Conservation (phyloP, 148 eudicot genomes). For the Simmondsia chinensis region DNA sequence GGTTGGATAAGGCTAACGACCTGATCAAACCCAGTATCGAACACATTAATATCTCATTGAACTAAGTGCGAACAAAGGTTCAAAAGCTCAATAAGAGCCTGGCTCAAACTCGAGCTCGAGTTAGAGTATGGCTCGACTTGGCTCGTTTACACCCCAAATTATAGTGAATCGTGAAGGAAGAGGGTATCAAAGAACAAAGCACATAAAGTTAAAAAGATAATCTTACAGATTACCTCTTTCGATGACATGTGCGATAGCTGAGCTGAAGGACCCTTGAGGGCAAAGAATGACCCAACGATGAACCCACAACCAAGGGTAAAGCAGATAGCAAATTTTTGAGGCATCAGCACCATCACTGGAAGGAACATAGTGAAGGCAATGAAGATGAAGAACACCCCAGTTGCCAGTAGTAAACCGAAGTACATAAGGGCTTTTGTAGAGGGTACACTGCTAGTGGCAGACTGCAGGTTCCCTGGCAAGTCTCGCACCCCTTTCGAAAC, state of each 20-base stretch:
- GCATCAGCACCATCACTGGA: slow-evolving; percentile 90
- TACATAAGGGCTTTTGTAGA: slow-evolving; percentile 94
- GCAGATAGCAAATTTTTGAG: slow-evolving; percentile 94
- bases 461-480: slow-evolving; percentile 80
- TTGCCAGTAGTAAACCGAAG: slow-evolving; percentile 78
- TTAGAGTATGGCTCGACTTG: no score
- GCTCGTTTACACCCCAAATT: no score
- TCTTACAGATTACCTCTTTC: slow-evolving; percentile 46
- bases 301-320: slow-evolving; percentile 87
- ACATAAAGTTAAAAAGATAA: background rate
- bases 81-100: no score
- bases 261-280: slow-evolving; percentile 82
- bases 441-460: slow-evolving; percentile 83
- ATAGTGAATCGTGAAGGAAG: background rate
- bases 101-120: no score
- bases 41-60: no score
- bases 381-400: slow-evolving; percentile 89
- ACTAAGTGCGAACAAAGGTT: no score
- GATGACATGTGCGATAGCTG: slow-evolving; percentile 90
- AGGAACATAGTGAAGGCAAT: slow-evolving; percentile 94
- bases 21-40: no score
- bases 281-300: slow-evolving; percentile 87
- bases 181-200: background rate
- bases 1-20: no score
- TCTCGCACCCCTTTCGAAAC: slow-evolving; percentile 93